Evolutionary conservation across 192 early-diverging fungal genomes (phyloP).

Genomic region (Neocallimastix lanati): DNA sequence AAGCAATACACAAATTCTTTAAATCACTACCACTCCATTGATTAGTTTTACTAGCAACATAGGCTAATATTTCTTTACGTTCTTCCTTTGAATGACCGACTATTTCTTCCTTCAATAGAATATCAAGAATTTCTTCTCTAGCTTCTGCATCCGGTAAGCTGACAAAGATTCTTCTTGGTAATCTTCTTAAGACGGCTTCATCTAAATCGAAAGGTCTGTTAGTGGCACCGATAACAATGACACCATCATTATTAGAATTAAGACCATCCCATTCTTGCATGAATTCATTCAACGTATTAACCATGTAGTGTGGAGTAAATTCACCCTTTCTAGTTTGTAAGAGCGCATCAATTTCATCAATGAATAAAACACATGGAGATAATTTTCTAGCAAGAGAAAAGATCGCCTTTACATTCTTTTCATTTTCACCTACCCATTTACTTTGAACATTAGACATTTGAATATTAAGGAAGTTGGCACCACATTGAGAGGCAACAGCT

Average conservation of each 20-base stretch:
- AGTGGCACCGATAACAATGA: constrained; percentile 48
- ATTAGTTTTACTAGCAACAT: constrained; percentile 47
- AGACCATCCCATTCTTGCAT: constrained; percentile 96
- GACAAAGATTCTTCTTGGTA: constrained; percentile 68
- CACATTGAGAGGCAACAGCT: constrained; percentile 66
- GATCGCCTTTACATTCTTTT: constrained; percentile 80
- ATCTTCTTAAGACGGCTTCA: constrained; percentile 79
- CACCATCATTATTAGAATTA: constrained; percentile 12
- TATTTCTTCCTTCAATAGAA: constrained; percentile 61
- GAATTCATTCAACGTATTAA: constrained; percentile 81
- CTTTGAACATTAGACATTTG: constrained; percentile 59
- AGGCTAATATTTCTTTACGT: not conserved
- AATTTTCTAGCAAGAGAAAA: constrained; percentile 83
- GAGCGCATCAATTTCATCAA: constrained; percentile 89
- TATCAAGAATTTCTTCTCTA: constrained; percentile 48
- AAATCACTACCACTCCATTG: constrained; percentile 85
- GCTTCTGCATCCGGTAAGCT: constrained; percentile 63
- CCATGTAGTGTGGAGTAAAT: constrained; percentile 27
- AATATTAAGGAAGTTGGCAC: constrained; percentile 58
- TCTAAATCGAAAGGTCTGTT: constrained; percentile 94
- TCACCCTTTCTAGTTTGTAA: constrained; percentile 48
- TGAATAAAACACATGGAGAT: constrained; percentile 87
- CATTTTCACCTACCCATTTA: constrained; percentile 89
- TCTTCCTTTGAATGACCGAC: constrained; percentile 32
- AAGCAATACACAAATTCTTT: constrained; percentile 83